A percentile compares a stretch with the other conserved stretches of the same genome.
These are phyloP conservation scores for Harrya chromipes DNA, from an alignment of 768 basidiomycete genomes.

Conservation along the genomic window DNA sequence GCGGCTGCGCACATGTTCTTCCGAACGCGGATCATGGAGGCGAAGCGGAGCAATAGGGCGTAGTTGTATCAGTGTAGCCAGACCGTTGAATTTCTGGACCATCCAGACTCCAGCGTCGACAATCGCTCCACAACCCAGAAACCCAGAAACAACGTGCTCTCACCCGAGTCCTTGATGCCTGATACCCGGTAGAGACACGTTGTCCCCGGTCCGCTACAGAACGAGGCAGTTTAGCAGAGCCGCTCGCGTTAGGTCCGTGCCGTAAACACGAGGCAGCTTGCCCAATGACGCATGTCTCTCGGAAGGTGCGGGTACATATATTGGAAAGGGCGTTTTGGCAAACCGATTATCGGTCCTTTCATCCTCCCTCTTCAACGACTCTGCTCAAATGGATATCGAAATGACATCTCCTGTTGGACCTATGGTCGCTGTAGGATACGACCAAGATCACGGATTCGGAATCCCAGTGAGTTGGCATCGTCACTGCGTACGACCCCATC, in stretches of 20 bases:
- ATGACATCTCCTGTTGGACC: constrained; percentile 33
- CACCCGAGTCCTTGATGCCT: not conserved
- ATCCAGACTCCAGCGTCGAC: too few species aligned
- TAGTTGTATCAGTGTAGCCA: not conserved
- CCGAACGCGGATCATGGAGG: too few species aligned
- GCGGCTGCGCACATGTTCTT: not conserved
- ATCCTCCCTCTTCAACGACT: not conserved
- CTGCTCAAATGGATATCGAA: constrained; percentile 28
- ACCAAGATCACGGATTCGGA: constrained; percentile 16
- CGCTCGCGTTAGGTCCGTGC: constrained; percentile 11
- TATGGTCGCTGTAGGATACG: constrained; percentile 22
- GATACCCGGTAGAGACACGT: constrained; percentile 12
- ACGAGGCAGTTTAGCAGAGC: constrained; percentile 7
- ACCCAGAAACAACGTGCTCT: too few species aligned
- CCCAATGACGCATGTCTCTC: constrained; percentile 25
- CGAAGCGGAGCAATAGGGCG: not conserved
- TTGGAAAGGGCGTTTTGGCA: constrained; percentile 6
- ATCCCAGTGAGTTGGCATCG: constrained; percentile 19
- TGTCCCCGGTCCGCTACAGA: constrained; percentile 7
- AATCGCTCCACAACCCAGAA: too few species aligned
- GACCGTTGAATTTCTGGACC: not conserved
- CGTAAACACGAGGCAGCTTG: constrained; percentile 29
- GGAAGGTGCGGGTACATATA: constrained; percentile 25
- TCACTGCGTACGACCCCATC: not conserved
- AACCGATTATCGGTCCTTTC: constrained; percentile 15